Evolutionary conservation across 2,329 filamentous ascomycete species (phyloP), one percentile per base, ranked within the genome.

Genomic region (Cephalotrichum gorgonifer): DNA sequence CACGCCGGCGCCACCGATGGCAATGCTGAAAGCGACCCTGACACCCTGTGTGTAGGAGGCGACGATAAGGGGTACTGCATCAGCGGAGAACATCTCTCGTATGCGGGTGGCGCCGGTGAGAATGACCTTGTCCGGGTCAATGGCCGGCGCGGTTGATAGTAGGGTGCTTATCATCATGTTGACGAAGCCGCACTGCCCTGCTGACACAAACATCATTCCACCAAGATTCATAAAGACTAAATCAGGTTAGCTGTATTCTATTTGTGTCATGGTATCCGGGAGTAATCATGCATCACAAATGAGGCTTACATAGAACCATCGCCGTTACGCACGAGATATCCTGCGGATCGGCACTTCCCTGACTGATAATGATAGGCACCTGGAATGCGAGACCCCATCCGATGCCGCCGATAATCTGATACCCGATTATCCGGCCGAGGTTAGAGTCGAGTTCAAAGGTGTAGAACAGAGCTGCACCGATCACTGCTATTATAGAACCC

Each of bases 91-190:
- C 2, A 63, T 63, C 5, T 59, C 52, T 54, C 78, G 73, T 33
- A 88, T 68, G 53, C 78, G 71, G 0, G 80, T 84, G 3, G 73
- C 72, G 15, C 73, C 73, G 0, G 68, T 68, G 2, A 64, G 55
- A 27, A 72, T 60, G 3, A 75, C 43, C 22, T 30, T 14, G 26
- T 14, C 43, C 11, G 43, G 43, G 15, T 44, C 43, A 8, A 44
- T 22, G 2, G 11, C 30, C 11, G 43, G 27, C 5, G 43, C 43
- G 8, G n/a, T 22, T 8, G 30, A 20, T 22, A 4, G n/a, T 12
- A 44, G 43, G 6, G 27, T 44, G 17, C 22, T 31, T 15, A 30
- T 23, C 43, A 44, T 44, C 43, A 17, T 22, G 15, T 28, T 30
- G 27, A 44, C 27, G 26, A 44, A 44, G 43, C 26, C 43, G 7